Evolutionary conservation across 148 eudicot genomes (phyloP).

Genomic region (Bassia scoparia): DNA sequence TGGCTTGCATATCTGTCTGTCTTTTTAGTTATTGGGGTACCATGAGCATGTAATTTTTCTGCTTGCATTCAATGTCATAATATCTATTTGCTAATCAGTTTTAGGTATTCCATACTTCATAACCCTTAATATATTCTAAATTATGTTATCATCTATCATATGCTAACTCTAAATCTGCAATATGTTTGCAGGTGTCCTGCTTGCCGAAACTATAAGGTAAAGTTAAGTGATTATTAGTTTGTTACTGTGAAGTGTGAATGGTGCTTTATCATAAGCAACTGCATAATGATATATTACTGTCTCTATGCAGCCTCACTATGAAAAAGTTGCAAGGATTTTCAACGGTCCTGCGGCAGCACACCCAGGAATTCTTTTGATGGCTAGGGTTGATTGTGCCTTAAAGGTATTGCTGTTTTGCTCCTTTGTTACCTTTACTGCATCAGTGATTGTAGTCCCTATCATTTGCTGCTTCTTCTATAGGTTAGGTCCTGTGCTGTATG

Average conservation of each 20-base stretch:
- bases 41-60: not conserved
- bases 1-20: not conserved
- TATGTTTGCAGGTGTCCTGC: slow-evolving; percentile 82
- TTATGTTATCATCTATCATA: not conserved
- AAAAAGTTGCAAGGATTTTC: slow-evolving; percentile 88
- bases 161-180: slow-evolving; percentile 23
- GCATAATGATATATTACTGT: slow-evolving; percentile 11
- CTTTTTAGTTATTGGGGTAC: not conserved
- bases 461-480: no score
- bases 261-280: slow-evolving; percentile 1
- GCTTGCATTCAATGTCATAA: not conserved
- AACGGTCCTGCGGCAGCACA: slow-evolving; percentile 85
- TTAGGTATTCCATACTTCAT: not conserved
- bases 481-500: no score
- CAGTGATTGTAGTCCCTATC: not conserved
- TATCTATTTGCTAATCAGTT: not conserved
- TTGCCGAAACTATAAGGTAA: slow-evolving; percentile 95
- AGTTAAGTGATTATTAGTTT: slow-evolving; percentile 4
- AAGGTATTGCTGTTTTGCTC: slow-evolving; percentile 57
- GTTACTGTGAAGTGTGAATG: not conserved
- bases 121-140: not conserved
- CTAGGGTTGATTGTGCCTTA: slow-evolving; percentile 87
- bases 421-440: slow-evolving; percentile 1
- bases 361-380: slow-evolving; percentile 85
- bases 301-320: slow-evolving; percentile 83